Percentiles rank a stretch among this genome's conserved stretches.
Evolutionary conservation across 148 eudicot genomes (phyloP).

Genomic region (Camellia japonica): DNA sequence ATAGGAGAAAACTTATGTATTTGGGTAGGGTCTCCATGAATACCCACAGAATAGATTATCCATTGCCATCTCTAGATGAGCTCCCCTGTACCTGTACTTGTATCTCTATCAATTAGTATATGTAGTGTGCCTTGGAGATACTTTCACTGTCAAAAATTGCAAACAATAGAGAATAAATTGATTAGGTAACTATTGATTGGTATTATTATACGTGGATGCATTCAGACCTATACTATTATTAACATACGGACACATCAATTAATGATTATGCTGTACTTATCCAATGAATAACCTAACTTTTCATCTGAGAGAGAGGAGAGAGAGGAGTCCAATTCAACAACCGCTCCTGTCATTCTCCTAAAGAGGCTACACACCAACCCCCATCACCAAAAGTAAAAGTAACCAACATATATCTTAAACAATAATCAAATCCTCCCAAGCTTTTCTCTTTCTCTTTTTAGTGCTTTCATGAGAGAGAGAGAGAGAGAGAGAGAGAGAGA

Average conservation of each 20-base stretch:
- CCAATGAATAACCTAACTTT: not conserved
- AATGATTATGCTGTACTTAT: not conserved
- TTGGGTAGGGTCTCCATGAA: too few species aligned
- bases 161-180: not conserved
- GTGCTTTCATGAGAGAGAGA: not conserved
- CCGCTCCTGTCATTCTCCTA: constrained; percentile 32
- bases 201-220: too few species aligned
- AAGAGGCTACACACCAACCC: constrained; percentile 40
- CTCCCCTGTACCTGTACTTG: too few species aligned
- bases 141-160: not conserved
- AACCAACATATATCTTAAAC: constrained; percentile 21
- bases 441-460: not conserved
- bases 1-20: too few species aligned
- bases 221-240: too few species aligned
- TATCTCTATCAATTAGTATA: not conserved
- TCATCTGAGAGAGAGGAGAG: not conserved
- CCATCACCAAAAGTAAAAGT: constrained; percentile 33
- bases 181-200: not conserved
- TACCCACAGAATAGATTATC: too few species aligned
- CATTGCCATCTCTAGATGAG: too few species aligned
- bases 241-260: not conserved
- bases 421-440: constrained; percentile 30
- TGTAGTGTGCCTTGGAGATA: not conserved
- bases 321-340: constrained; percentile 14
- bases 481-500: constrained; percentile 18